These are phyloP conservation scores for Lithohypha guttulata DNA, from an alignment of 2,329 filamentous ascomycete genomes.

Conservation along the genomic window DNA sequence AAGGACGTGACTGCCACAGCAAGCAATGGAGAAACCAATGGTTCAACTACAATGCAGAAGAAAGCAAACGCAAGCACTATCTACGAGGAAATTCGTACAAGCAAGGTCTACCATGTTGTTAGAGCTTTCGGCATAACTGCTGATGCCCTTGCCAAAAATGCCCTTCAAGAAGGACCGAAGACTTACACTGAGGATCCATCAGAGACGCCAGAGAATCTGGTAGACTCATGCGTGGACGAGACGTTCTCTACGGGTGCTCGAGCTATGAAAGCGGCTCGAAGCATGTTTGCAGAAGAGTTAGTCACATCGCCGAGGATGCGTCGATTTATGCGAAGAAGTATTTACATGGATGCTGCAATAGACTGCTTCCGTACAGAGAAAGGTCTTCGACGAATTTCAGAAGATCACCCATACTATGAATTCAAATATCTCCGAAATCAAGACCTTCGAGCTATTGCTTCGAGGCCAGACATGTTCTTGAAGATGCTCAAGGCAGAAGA, in stretches of 20 bases:
- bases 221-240: conserved; percentile 62
- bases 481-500: conserved; percentile 97
- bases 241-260: conserved; percentile 66
- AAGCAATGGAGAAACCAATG: conserved; percentile 42
- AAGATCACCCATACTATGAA: conserved; percentile 92
- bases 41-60: conserved; percentile 61
- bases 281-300: conserved; percentile 85
- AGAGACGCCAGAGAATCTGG: conserved; percentile 72
- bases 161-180: conserved; percentile 64
- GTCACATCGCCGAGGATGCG: conserved; percentile 80
- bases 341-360: conserved; percentile 72
- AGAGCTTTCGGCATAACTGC: conserved; percentile 82
- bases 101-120: conserved; percentile 71
- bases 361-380: conserved; percentile 90
- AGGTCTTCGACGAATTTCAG: conserved; percentile 83
- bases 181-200: conserved; percentile 75
- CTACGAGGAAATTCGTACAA: conserved; percentile 73
- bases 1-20: conserved; percentile 63
- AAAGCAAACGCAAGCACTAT: conserved; percentile 72
- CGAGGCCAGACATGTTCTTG: conserved; percentile 77
- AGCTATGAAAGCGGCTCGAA: conserved; percentile 67
- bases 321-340: conserved; percentile 71
- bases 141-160: conserved; percentile 80
- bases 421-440: conserved; percentile 94
- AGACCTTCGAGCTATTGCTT: conserved; percentile 68